Conservation (phyloP, 306 rosid species). For the Astragalus membranaceus region DNA sequence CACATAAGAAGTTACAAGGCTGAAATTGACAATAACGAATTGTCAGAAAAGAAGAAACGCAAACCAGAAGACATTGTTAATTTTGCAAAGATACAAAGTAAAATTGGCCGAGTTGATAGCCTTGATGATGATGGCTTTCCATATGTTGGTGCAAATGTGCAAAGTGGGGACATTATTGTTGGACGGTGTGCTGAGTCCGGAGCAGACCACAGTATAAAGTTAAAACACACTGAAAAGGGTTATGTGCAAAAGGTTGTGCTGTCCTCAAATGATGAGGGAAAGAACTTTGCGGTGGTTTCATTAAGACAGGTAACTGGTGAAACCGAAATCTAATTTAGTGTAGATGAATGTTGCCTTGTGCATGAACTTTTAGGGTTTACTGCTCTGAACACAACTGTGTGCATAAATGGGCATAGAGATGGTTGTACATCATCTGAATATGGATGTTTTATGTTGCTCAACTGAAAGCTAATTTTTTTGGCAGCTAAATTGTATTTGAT, state of each 20-base stretch:
- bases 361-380: too few relatives aligned
- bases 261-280: constrained; percentile 92
- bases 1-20: constrained; percentile 87
- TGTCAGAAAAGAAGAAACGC: constrained; percentile 62
- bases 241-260: constrained; percentile 89
- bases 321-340: background rate
- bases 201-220: constrained; percentile 75
- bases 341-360: background rate
- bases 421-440: background rate
- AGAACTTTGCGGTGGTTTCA: constrained; percentile 85
- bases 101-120: constrained; percentile 84
- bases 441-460: constrained; percentile 17
- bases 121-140: constrained; percentile 97
- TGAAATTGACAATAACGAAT: constrained; percentile 75
- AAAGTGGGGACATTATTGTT: constrained; percentile 82
- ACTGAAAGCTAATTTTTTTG: background rate
- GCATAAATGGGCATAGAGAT: background rate
- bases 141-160: constrained; percentile 73
- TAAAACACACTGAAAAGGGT: constrained; percentile 92
- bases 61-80: constrained; percentile 70
- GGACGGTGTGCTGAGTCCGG: constrained; percentile 92
- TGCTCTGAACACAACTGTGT: background rate
- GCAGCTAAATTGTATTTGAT: background rate
- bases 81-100: constrained; percentile 84
- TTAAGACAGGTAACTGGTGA: constrained; percentile 69